These are phyloP conservation scores for Sarocladiaceae sp. DNA, from an alignment of 2,329 filamentous ascomycete species.

Conservation along the genomic window DNA sequence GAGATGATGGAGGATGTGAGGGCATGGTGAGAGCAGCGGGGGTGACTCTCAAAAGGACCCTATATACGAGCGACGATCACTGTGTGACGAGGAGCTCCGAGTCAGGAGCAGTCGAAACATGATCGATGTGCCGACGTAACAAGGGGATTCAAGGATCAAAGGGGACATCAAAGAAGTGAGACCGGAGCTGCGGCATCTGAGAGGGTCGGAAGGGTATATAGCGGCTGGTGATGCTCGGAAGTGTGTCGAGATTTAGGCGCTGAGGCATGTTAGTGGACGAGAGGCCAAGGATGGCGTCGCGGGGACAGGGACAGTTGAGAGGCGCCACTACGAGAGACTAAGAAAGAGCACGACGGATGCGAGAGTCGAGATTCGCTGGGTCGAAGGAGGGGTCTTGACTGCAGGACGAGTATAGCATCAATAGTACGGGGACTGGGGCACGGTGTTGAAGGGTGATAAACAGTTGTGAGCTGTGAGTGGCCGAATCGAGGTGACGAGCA, in stretches of 20 bases:
- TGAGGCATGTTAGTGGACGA: constrained; percentile 16
- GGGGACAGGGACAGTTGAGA: constrained; percentile 1
- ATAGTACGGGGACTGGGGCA: background rate
- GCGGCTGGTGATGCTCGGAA: constrained; percentile 45
- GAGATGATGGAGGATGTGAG: constrained; percentile 13
- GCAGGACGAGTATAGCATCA: constrained; percentile 4
- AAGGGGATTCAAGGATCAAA: constrained; percentile 25
- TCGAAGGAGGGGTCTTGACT: constrained; percentile 11
- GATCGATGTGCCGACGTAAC: constrained; percentile 39
- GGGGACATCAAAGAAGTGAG: constrained; percentile 16
- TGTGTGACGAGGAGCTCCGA: constrained; percentile 35
- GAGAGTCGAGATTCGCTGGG: background rate
- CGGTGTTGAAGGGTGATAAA: background rate
- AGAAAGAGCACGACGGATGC: background rate
- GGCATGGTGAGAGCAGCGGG: constrained; percentile 35
- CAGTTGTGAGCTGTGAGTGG: constrained; percentile 33
- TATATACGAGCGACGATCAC: constrained; percentile 24
- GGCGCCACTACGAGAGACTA: background rate
- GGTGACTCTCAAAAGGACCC: constrained; percentile 14
- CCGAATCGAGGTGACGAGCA: constrained; percentile 21
- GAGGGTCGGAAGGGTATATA: constrained; percentile 47
- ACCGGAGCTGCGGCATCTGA: constrained; percentile 13
- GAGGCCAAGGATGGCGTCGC: constrained; percentile 10
- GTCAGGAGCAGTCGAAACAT: constrained; percentile 39
- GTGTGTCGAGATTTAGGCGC: constrained; percentile 36